Percentiles rank a stretch among this genome's conserved stretches.
These are phyloP conservation scores for Dichomitus squalens DNA, from an alignment of 1,284 basidiomycete species.

Conservation along the genomic window DNA sequence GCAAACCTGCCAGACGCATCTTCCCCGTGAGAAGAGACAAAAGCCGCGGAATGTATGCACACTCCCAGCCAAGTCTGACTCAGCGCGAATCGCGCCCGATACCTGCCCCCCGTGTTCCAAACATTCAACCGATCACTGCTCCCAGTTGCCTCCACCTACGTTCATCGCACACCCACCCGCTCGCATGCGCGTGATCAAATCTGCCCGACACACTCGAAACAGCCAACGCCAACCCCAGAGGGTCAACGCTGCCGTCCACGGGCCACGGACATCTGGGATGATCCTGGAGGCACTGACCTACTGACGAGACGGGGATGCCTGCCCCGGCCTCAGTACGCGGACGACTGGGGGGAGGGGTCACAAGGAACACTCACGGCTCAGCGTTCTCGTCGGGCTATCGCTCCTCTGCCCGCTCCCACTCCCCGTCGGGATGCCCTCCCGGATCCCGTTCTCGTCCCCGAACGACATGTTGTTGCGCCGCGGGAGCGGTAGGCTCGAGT, in stretches of 20 bases:
- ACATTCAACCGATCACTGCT: too few species aligned
- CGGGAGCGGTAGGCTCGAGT: slow-evolving; percentile 72
- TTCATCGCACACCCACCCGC: too few species aligned
- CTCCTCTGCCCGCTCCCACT: slow-evolving; percentile 50
- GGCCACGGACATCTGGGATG: too few species aligned
- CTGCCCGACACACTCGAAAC: not conserved
- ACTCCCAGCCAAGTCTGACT: too few species aligned
- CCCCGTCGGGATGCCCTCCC: slow-evolving; percentile 67
- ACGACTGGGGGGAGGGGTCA: slow-evolving; percentile 8
- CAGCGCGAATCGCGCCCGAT: too few species aligned
- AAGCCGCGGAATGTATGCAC: too few species aligned
- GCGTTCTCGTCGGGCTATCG: slow-evolving; percentile 72
- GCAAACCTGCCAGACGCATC: too few species aligned
- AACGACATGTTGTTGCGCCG: slow-evolving; percentile 37
- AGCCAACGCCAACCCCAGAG: too few species aligned
- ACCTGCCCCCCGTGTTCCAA: too few species aligned
- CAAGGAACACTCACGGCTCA: slow-evolving; percentile 65
- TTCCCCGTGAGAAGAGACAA: too few species aligned
- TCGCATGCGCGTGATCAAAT: not conserved
- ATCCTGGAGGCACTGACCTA: slow-evolving; percentile 51
- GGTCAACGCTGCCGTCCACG: too few species aligned
- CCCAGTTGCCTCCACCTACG: not conserved
- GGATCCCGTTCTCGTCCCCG: slow-evolving; percentile 55
- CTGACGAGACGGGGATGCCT: slow-evolving; percentile 82
- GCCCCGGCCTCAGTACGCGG: slow-evolving; percentile 20